Conservation (phyloP, 768 basidiomycete genomes). For the Boletus bicolor region DNA sequence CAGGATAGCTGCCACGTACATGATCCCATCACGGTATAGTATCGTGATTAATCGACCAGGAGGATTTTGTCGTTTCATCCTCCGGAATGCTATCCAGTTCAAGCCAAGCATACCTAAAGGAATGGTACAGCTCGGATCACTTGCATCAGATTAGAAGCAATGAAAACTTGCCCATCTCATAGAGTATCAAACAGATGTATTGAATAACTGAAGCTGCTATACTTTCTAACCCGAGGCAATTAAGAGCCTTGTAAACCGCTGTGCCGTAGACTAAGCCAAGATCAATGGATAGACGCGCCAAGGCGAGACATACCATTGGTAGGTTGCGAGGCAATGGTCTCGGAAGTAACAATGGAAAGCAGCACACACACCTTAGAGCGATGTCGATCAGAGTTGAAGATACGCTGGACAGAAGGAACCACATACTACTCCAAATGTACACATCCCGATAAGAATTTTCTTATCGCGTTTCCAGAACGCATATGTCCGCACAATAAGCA, state of each 20-base stretch:
- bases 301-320: conserved; percentile 2
- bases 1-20: conserved; percentile 18
- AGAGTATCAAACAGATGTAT: conserved; percentile 12
- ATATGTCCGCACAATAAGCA: conserved; percentile 21
- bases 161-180: conserved; percentile 11
- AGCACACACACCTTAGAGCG: conserved; percentile 4
- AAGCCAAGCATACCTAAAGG: conserved; percentile 15
- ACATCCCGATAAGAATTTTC: conserved; percentile 19
- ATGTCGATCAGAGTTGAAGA: background rate
- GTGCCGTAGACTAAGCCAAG: background rate
- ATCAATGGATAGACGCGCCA: background rate
- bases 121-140: background rate
- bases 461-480: conserved; percentile 15
- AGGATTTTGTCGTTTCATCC: conserved; percentile 9
- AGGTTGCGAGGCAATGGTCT: conserved; percentile 1
- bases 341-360: conserved; percentile 4
- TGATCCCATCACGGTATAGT: conserved; percentile 17
- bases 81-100: conserved; percentile 17
- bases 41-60: conserved; percentile 10
- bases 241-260: conserved; percentile 13
- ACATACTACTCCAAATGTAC: conserved; percentile 10
- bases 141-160: background rate
- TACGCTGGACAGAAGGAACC: background rate
- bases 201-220: conserved; percentile 7
- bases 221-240: conserved; percentile 6